These are phyloP conservation scores for Pseudonitzschia pungens DNA, from an alignment of 108 stramenopile genomes.

Conservation along the genomic window DNA sequence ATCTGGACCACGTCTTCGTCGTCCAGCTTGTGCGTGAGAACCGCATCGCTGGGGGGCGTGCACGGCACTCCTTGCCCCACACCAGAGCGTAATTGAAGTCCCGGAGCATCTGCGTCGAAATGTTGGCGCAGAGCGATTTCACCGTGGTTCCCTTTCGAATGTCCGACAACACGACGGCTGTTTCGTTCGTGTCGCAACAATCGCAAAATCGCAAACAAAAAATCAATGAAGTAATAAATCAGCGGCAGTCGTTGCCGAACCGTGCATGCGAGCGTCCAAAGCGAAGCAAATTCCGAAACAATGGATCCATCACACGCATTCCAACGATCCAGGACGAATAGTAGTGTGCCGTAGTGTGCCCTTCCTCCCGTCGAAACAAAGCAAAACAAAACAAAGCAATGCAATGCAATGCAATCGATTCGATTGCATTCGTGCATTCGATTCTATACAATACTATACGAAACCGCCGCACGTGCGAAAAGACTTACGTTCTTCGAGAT, in stretches of 20 bases:
- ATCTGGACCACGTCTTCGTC: constrained; percentile 99
- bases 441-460: not conserved
- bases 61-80: constrained; percentile 95
- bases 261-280: too few species aligned
- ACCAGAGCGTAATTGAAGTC: constrained; percentile 99
- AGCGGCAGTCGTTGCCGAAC: not conserved
- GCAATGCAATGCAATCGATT: too few species aligned
- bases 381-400: too few species aligned
- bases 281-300: too few species aligned
- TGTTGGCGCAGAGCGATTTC: constrained; percentile 71
- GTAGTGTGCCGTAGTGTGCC: too few species aligned
- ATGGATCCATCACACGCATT: too few species aligned
- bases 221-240: not conserved
- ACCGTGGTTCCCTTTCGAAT: constrained; percentile 89
- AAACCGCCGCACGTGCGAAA: not conserved
- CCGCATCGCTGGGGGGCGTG: constrained; percentile 97
- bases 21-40: constrained; percentile 78
- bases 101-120: constrained; percentile 81
- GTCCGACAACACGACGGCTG: constrained; percentile 88
- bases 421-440: not conserved
- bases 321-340: too few species aligned
- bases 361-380: too few species aligned
- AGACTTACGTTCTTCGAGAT: constrained; percentile 80
- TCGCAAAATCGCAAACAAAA: not conserved
- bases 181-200: too few species aligned